Percentiles rank a stretch among this genome's conserved stretches.
These are phyloP conservation scores for Clitopilus hobsonii DNA, from an alignment of 768 basidiomycete genomes.

Conservation along the genomic window DNA sequence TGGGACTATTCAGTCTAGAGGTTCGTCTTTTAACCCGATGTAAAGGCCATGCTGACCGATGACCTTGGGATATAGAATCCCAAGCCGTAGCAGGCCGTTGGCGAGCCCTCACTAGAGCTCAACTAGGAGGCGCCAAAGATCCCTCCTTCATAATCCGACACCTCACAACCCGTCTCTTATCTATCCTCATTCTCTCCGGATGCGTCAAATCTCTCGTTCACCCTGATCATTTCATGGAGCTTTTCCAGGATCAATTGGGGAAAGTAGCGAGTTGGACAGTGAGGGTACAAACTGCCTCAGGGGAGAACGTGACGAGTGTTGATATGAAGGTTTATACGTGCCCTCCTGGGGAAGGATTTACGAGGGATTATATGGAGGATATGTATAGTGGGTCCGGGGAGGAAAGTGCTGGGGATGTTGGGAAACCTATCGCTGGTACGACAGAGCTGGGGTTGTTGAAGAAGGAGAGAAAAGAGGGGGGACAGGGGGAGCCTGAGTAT, in stretches of 20 bases:
- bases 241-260: neutral
- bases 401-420: neutral
- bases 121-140: slow-evolving; percentile 33
- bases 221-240: no score
- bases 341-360: slow-evolving; percentile 1
- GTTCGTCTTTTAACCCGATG: no score
- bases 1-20: slow-evolving; percentile 6
- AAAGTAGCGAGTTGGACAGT: slow-evolving; percentile 3
- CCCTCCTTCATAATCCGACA: slow-evolving; percentile 6
- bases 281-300: slow-evolving; percentile 4
- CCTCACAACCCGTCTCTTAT: slow-evolving; percentile 2
- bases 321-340: neutral
- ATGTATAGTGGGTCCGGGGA: slow-evolving; percentile 7
- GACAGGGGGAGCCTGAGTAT: neutral
- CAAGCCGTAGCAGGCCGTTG: slow-evolving; percentile 51
- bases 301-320: slow-evolving; percentile 7
- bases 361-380: slow-evolving; percentile 6
- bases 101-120: slow-evolving; percentile 49
- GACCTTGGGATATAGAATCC: slow-evolving; percentile 31
- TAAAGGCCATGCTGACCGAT: no score
- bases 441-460: slow-evolving; percentile 16
- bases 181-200: slow-evolving; percentile 8
- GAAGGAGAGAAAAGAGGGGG: neutral
- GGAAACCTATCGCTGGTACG: slow-evolving; percentile 12
- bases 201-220: neutral